phyloP scores from a whole-genome alignment of 768 basidiomycete genomes.

The Phaeotremella skinneri region DNA sequence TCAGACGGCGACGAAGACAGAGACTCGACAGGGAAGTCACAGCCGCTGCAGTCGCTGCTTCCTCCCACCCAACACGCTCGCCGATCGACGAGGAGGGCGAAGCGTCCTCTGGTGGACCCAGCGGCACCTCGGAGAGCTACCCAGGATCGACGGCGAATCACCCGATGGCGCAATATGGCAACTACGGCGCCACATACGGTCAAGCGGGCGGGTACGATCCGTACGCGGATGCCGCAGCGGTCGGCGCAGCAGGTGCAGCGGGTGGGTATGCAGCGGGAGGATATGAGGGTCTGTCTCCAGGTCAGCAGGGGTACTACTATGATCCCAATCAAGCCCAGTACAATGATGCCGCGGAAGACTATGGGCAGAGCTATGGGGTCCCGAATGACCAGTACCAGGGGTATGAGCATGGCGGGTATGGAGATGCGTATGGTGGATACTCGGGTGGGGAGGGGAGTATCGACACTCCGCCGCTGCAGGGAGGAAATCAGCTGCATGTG shows the following conservation, averaged over 20 bases:
- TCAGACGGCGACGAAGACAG: constrained; percentile 49
- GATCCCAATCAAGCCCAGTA: constrained; percentile 39
- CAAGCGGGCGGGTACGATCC: constrained; percentile 49
- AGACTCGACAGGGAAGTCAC: constrained; percentile 52
- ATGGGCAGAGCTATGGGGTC: constrained; percentile 1
- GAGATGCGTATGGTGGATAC: constrained; percentile 35
- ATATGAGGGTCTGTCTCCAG: constrained; percentile 20
- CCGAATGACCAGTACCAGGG: background rate
- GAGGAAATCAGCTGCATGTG: constrained; percentile 40
- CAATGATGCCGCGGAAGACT: constrained; percentile 15
- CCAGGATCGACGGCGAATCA: constrained; percentile 37
- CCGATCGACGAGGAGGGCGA: constrained; percentile 49
- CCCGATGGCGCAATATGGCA: constrained; percentile 49
- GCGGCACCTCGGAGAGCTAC: constrained; percentile 30
- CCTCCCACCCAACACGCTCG: constrained; percentile 31
- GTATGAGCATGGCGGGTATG: constrained; percentile 9
- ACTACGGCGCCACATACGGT: constrained; percentile 46
- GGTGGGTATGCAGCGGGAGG: constrained; percentile 20
- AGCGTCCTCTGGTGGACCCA: constrained; percentile 23
- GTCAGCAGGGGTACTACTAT: constrained; percentile 38
- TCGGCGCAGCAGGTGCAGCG: background rate
- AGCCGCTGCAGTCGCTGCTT: constrained; percentile 48
- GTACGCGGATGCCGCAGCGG: constrained; percentile 25
- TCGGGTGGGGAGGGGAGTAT: constrained; percentile 26
- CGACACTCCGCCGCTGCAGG: constrained; percentile 34